Evolutionary conservation across 139 green algal genomes (phyloP).

Genomic region (Tetraselmis striata): DNA sequence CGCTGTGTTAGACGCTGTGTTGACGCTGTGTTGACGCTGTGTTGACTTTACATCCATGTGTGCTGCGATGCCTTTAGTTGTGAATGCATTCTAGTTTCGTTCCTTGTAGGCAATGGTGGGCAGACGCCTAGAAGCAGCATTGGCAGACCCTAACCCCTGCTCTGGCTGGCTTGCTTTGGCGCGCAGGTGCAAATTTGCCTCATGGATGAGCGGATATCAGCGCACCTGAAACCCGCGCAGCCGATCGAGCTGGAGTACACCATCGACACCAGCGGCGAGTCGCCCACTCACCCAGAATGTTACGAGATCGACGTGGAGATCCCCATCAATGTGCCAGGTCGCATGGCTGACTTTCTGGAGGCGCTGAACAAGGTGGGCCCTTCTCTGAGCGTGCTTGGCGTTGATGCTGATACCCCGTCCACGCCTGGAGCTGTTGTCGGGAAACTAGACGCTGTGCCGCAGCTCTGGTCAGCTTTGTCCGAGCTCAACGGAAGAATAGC

Average conservation of each 20-base stretch:
- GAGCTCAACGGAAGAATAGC: neutral
- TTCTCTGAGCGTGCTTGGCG: too few relatives aligned
- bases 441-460: too few relatives aligned
- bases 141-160: too few relatives aligned
- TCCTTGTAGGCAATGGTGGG: too few relatives aligned
- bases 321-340: constrained; percentile 11
- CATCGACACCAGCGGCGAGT: constrained; percentile 11
- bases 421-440: neutral
- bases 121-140: too few relatives aligned
- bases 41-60: too few relatives aligned
- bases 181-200: neutral
- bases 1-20: too few relatives aligned
- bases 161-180: too few relatives aligned
- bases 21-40: too few relatives aligned
- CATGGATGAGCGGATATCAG: constrained; percentile 1
- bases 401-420: neutral
- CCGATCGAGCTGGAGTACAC: constrained; percentile 25
- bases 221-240: constrained; percentile 11
- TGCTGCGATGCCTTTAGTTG: too few relatives aligned
- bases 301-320: constrained; percentile 52
- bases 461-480: too few relatives aligned
- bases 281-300: constrained; percentile 22
- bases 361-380: neutral
- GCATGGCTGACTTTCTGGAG: neutral
- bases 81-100: too few relatives aligned